Evolutionary conservation across 441 rosid species (phyloP), one percentile per base, ranked within the genome.

Genomic region (Biscutella laevigata): DNA sequence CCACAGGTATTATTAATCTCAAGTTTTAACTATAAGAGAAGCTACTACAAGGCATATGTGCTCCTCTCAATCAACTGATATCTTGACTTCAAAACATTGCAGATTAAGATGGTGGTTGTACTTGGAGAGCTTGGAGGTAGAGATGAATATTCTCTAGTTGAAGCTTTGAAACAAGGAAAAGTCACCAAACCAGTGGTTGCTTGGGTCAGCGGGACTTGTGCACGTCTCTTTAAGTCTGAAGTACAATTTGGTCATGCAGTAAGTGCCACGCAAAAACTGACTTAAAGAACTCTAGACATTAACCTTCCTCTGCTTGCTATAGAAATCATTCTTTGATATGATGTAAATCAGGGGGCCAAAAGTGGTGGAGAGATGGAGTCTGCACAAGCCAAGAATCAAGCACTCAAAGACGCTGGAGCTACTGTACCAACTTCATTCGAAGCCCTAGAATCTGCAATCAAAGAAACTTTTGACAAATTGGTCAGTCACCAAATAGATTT

Each of bases 181-280:
- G 85, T 87, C 61, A 83, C 51, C 64, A 90, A 87, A 68, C 98
- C 96, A 24, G 92, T 90, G 64, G 96, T 90, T 75, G 94, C 96
- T 43, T 90, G 96, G 95, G 98, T 87, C 75, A 90, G 98, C 36
- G 92, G 96, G 70, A 90, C 98, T 45, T 90, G 95, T 72, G 98
- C 98, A 49, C 77, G 77, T 5, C 96, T 90, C 64, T 90, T 90
- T 73, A 90, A 90, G 64, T 90, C 94, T 37, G 92, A 87, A 87
- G 96, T 90, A 35, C 96, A 90, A 64, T 87, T 90, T 72, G 98
- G 95, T 70, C 98, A 87, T 62, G 97, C 97, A 50, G 97, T 90
- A 78, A 81, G 98, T 77, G 49, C 42, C 47, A 27, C 16, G 51
- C 37, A 68, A 12, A 33, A 42, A 29, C 51, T 45, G 57, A 34